Conservation (phyloP, 2,329 filamentous ascomycete genomes). For the Alternaria rosae region DNA sequence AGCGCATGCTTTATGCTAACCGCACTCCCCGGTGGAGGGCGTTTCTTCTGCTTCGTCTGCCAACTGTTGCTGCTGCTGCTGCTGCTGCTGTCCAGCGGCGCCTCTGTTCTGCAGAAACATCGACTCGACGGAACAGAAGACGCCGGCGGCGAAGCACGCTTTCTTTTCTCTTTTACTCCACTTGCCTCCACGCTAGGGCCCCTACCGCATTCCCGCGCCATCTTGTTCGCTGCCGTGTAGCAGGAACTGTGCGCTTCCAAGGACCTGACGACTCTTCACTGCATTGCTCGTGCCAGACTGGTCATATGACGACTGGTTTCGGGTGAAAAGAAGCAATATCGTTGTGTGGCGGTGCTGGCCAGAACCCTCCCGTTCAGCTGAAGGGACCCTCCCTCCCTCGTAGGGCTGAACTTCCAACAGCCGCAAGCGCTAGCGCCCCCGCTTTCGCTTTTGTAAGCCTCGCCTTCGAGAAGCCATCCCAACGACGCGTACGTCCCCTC, state of each 20-base stretch:
- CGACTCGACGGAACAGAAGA: background rate
- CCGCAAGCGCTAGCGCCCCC: slow-evolving; percentile 21
- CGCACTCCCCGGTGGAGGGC: slow-evolving; percentile 33
- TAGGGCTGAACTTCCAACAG: slow-evolving; percentile 8
- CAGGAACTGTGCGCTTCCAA: slow-evolving; percentile 30
- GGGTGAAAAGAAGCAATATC: slow-evolving; percentile 11
- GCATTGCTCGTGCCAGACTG: background rate
- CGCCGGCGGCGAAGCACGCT: slow-evolving; percentile 1
- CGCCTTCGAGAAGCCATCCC: slow-evolving; percentile 17
- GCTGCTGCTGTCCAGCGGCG: slow-evolving; percentile 16
- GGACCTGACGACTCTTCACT: slow-evolving; percentile 8
- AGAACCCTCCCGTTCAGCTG: slow-evolving; percentile 22
- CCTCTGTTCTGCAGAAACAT: slow-evolving; percentile 9
- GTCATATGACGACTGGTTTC: slow-evolving; percentile 9
- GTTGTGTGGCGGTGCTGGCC: slow-evolving; percentile 32
- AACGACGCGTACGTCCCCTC: slow-evolving; percentile 14
- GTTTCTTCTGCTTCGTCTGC: slow-evolving; percentile 28
- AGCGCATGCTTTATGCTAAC: slow-evolving; percentile 42
- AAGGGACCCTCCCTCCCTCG: slow-evolving; percentile 11
- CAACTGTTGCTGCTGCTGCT: slow-evolving; percentile 19
- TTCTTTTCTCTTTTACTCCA: slow-evolving; percentile 15
- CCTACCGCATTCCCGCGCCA: slow-evolving; percentile 27
- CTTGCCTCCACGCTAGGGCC: slow-evolving; percentile 24
- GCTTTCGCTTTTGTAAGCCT: slow-evolving; percentile 26
- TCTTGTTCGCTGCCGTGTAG: slow-evolving; percentile 35